phyloP scores from a whole-genome alignment of 257 asterid genomes.

The Nicotiana benthamiana region DNA sequence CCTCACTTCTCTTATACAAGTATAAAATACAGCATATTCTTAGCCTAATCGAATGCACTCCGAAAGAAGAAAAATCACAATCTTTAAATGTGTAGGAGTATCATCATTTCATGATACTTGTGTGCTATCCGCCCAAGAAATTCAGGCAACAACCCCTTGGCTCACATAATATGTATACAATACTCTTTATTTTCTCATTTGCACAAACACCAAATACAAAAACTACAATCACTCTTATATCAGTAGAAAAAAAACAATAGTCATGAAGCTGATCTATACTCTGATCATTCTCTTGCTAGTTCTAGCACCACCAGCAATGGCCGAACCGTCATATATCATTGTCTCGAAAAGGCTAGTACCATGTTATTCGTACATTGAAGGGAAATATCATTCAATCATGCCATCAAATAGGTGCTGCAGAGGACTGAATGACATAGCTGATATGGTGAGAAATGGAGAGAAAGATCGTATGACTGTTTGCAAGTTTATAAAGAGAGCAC shows the following conservation, averaged over 20 bases:
- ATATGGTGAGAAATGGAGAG: not conserved
- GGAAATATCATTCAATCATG: slow-evolving; percentile 1
- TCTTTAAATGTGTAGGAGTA: not conserved
- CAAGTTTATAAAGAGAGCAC: not conserved
- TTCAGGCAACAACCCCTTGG: not conserved
- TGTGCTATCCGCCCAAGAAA: not conserved
- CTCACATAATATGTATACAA: not conserved
- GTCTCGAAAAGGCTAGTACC: not conserved
- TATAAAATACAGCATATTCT: not conserved
- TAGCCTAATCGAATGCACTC: not conserved
- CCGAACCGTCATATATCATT: not conserved
- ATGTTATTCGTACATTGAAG: not conserved
- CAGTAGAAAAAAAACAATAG: not conserved
- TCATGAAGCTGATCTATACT: not conserved
- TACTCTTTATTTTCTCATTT: not conserved
- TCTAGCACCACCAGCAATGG: not conserved
- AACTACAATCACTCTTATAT: not conserved
- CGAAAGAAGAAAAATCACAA: not conserved
- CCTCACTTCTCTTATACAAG: not conserved
- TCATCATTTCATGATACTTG: not conserved
- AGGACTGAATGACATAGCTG: not conserved
- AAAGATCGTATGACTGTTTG: not conserved
- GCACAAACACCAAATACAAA: not conserved
- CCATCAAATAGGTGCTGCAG: slow-evolving; percentile 4
- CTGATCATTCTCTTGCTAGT: not conserved